phyloP scores from a whole-genome alignment of 2,329 filamentous ascomycete genomes.

The Neofusicoccum kwambonambiense region DNA sequence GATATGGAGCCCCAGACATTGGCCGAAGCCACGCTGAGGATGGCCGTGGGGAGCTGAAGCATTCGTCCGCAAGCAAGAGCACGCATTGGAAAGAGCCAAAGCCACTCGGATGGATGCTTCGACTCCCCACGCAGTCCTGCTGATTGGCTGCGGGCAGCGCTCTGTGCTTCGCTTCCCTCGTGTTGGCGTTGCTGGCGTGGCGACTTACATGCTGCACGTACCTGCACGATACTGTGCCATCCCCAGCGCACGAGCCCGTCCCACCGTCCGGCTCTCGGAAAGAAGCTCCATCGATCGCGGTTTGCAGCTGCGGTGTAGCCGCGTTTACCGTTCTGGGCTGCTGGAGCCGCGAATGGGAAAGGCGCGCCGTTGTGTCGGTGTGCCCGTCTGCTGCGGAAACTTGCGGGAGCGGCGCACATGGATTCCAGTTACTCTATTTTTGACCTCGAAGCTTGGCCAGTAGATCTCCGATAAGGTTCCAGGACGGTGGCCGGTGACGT shows the following conservation, averaged over 20 bases:
- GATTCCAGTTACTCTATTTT: neutral
- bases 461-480: too few relatives aligned
- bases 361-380: neutral
- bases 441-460: neutral
- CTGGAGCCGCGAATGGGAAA: neutral
- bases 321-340: neutral
- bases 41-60: too few relatives aligned
- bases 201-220: neutral
- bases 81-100: too few relatives aligned
- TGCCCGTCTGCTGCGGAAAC: neutral
- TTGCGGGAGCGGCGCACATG: neutral
- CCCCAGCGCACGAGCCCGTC: neutral
- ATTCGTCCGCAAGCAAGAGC: too few relatives aligned
- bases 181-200: neutral
- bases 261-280: neutral
- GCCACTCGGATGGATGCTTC: too few relatives aligned
- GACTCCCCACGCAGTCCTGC: too few relatives aligned
- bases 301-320: neutral
- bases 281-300: neutral
- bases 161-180: neutral
- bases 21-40: too few relatives aligned
- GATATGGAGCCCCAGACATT: too few relatives aligned
- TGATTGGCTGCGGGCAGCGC: neutral
- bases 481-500: too few relatives aligned
- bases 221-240: neutral